phyloP scores from a whole-genome alignment of 2,329 filamentous ascomycete genomes.

The Monilinia vaccinii-corymbosi region DNA sequence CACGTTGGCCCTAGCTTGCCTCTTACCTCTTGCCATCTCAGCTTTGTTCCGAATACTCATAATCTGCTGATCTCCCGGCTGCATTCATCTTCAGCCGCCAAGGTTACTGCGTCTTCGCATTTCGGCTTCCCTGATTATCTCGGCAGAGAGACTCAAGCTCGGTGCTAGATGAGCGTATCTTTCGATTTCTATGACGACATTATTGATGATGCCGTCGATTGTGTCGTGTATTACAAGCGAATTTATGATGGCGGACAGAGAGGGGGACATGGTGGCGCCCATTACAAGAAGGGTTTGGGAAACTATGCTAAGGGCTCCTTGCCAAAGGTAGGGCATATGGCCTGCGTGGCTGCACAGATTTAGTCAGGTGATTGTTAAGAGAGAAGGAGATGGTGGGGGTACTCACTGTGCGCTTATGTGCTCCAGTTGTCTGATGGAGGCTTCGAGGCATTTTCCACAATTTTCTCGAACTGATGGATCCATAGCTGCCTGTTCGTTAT shows the following conservation, averaged over 20 bases:
- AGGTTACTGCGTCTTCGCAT: constrained; percentile 55
- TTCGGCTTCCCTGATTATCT: constrained; percentile 74
- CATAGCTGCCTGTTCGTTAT: constrained; percentile 63
- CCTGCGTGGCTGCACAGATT: constrained; percentile 56
- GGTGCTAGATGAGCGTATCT: constrained; percentile 67
- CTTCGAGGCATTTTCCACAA: constrained; percentile 74
- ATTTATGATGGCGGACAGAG: constrained; percentile 55
- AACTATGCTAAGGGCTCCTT: constrained; percentile 73
- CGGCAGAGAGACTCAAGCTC: constrained; percentile 64
- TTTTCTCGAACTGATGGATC: constrained; percentile 67
- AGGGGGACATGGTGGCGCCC: constrained; percentile 74
- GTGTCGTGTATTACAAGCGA: constrained; percentile 48
- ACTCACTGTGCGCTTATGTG: constrained; percentile 68
- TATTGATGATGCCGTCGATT: constrained; percentile 68
- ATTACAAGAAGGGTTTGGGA: constrained; percentile 75
- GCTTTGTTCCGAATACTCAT: background rate
- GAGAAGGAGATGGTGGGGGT: background rate
- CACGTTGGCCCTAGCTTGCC: background rate
- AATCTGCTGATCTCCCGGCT: background rate
- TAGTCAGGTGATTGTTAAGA: constrained; percentile 12
- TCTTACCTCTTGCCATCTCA: background rate
- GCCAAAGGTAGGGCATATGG: constrained; percentile 80
- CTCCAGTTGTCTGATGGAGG: constrained; percentile 70
- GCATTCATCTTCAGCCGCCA: constrained; percentile 29
- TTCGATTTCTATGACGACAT: constrained; percentile 68